Evolutionary conservation across 805 yeast genomes (phyloP).

Genomic region (Nakazawaea pomicola): DNA sequence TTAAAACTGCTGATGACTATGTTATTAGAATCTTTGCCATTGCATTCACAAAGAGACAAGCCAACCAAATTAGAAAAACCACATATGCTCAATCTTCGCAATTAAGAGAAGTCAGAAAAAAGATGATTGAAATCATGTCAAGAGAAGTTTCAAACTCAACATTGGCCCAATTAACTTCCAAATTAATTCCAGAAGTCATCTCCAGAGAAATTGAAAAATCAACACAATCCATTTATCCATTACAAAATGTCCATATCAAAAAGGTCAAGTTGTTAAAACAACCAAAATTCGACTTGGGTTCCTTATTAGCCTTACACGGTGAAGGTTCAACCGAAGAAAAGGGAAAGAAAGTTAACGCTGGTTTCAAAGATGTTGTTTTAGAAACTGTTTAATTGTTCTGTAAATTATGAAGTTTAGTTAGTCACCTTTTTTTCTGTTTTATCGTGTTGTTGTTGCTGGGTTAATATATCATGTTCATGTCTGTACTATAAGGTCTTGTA

Average conservation of each 20-base stretch:
- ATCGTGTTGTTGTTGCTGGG: slow-evolving; percentile 2
- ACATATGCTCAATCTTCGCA: slow-evolving; percentile 97
- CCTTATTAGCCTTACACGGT: slow-evolving; percentile 96
- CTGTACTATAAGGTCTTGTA: background rate
- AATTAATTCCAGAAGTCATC: slow-evolving; percentile 97
- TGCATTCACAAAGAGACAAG: slow-evolving; percentile 97
- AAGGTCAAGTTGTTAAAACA: slow-evolving; percentile 97
- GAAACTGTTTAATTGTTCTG: slow-evolving; percentile 89
- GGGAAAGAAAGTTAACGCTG: slow-evolving; percentile 91
- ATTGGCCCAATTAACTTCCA: slow-evolving; percentile 92
- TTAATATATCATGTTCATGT: slow-evolving; percentile 6
- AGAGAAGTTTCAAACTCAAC: slow-evolving; percentile 95
- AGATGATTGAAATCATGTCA: slow-evolving; percentile 92
- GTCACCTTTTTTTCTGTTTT: too few relatives aligned
- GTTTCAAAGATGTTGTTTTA: slow-evolving; percentile 98
- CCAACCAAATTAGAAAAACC: slow-evolving; percentile 96
- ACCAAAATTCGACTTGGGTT: slow-evolving; percentile 97
- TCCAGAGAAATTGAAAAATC: slow-evolving; percentile 98
- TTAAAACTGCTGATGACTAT: slow-evolving; percentile 97
- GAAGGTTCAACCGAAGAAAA: slow-evolving; percentile 91
- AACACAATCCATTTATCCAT: slow-evolving; percentile 91
- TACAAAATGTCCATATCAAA: slow-evolving; percentile 98
- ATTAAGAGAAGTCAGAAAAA: slow-evolving; percentile 95
- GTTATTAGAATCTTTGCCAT: slow-evolving; percentile 93
- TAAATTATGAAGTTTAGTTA: too few relatives aligned